Evolutionary conservation across 495 filamentous ascomycete genomes (phyloP), one percentile per base, ranked within the genome.

Genomic region (Rhypophila decipiens): DNA sequence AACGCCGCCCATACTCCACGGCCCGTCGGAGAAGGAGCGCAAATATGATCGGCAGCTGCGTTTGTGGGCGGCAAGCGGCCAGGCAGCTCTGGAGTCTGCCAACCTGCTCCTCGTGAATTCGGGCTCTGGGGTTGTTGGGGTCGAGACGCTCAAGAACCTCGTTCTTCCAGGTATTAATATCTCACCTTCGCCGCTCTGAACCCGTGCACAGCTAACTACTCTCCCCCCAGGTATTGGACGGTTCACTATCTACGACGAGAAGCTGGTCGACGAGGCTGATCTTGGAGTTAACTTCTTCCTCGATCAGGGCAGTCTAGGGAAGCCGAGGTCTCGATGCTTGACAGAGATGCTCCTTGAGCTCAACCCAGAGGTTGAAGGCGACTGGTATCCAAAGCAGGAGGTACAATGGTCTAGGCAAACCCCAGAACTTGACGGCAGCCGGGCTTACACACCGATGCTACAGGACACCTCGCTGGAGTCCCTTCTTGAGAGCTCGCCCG

Each of bases 201-300:
- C n/a, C n/a, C n/a, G n/a, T n/a, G n/a, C n/a, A n/a, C n/a, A n/a
- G n/a, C n/a, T n/a, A n/a, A n/a, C n/a, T n/a, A n/a, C n/a, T n/a
- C n/a, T n/a, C n/a, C n/a, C n/a, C n/a, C n/a, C n/a, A 84, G 88
- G 91, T 23, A 84, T 97, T 59, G 93, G 94, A 11, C 82, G 84
- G n/a, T 96, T 96, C 62, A 94, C 87, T 2, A 95, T 99, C 49
- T 81, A 89, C 38, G 93, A 99, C 58, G 80, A 85, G 9, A 77
- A 80, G 1, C 64, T 71, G 9, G 90, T 99, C 17, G 74, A 71
- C 0, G 88, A 96, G 50, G 72, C 79, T 10, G 94, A 99, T 57
- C 65, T 97, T 35, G 93, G 93, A 3, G 85, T 95, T 47, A 97
- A 97, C 66, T 99, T 99, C 76, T 97, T 99, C 52, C 71, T 97